Evolutionary conservation across 2,329 filamentous ascomycete genomes (phyloP).

Genomic region (Fusarium scirpi): DNA sequence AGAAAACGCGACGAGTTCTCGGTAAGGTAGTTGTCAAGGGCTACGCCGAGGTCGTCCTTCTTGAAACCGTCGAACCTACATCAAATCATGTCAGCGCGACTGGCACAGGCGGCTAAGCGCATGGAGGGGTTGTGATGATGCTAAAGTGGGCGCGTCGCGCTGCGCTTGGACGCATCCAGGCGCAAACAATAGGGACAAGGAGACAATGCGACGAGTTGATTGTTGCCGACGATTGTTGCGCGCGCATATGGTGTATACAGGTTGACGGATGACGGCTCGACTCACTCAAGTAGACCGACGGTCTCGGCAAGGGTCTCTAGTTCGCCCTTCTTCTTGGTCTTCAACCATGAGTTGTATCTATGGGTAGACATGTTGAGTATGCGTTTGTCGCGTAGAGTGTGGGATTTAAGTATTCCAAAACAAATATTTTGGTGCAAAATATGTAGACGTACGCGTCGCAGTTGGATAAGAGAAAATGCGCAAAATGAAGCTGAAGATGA

Average conservation of each 20-base stretch:
- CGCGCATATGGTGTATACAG: slow-evolving; percentile 1
- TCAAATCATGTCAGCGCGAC: slow-evolving; percentile 34
- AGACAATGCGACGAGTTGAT: slow-evolving; percentile 14
- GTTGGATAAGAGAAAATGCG: slow-evolving; percentile 2
- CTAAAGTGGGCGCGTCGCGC: slow-evolving; percentile 37
- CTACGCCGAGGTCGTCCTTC: slow-evolving; percentile 82
- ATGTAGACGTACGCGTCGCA: background rate
- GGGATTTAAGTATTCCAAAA: background rate
- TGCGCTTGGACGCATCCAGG: slow-evolving; percentile 25
- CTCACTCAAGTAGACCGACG: slow-evolving; percentile 79
- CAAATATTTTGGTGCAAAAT: background rate
- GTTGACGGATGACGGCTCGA: background rate
- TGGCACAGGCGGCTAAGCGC: background rate
- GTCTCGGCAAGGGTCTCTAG: slow-evolving; percentile 79
- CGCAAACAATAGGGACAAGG: slow-evolving; percentile 33
- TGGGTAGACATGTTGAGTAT: slow-evolving; percentile 50
- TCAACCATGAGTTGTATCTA: slow-evolving; percentile 74
- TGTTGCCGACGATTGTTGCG: background rate
- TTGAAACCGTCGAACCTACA: slow-evolving; percentile 75
- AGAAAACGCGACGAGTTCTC: slow-evolving; percentile 75
- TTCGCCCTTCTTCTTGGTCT: slow-evolving; percentile 84
- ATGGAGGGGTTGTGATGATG: slow-evolving; percentile 24
- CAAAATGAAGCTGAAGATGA: slow-evolving; percentile 30
- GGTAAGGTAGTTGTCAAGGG: slow-evolving; percentile 79
- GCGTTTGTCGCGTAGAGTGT: slow-evolving; percentile 47